phyloP scores from a whole-genome alignment of 106 monocot genomes.

The Dioscorea dumetorum region DNA sequence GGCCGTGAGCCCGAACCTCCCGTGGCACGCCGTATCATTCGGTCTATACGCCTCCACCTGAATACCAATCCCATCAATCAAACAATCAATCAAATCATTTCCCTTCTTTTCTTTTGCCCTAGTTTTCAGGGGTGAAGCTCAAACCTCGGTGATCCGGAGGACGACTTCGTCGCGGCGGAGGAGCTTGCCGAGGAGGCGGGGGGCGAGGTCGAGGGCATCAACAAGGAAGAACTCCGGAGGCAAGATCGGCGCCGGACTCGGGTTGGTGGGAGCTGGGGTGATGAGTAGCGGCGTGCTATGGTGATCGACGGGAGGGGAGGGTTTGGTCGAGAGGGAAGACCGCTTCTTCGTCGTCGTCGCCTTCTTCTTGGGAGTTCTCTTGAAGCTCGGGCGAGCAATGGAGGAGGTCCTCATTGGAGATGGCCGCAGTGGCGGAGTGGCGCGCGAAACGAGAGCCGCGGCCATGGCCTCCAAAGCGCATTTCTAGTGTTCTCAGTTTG shows the following conservation, averaged over 20 bases:
- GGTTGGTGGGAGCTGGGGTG: too few relatives aligned
- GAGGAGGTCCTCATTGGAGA: background rate
- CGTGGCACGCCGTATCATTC: constrained; percentile 70
- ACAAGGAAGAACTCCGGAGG: constrained; percentile 43
- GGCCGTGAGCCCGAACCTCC: constrained; percentile 53
- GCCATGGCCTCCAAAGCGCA: too few relatives aligned
- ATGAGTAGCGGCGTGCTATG: background rate
- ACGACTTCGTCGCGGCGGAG: constrained; percentile 66
- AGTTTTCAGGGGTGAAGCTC: background rate
- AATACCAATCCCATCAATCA: background rate
- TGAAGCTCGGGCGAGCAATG: constrained; percentile 19
- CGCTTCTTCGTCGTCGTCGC: background rate
- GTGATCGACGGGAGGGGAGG: background rate
- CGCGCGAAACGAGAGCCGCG: too few relatives aligned
- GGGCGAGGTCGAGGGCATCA: constrained; percentile 66
- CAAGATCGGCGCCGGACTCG: constrained; percentile 18
- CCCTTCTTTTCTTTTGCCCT: background rate
- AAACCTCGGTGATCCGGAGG: constrained; percentile 69
- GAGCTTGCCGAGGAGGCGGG: constrained; percentile 68
- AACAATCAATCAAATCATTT: too few relatives aligned
- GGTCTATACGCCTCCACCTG: constrained; percentile 69
- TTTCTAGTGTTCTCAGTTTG: too few relatives aligned
- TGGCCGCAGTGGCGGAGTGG: too few relatives aligned
- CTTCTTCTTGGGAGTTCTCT: constrained; percentile 19
- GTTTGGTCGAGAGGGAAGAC: background rate